Evolutionary conservation across 768 basidiomycete genomes (phyloP).

Genomic region (Pleurotus cornucopiae): DNA sequence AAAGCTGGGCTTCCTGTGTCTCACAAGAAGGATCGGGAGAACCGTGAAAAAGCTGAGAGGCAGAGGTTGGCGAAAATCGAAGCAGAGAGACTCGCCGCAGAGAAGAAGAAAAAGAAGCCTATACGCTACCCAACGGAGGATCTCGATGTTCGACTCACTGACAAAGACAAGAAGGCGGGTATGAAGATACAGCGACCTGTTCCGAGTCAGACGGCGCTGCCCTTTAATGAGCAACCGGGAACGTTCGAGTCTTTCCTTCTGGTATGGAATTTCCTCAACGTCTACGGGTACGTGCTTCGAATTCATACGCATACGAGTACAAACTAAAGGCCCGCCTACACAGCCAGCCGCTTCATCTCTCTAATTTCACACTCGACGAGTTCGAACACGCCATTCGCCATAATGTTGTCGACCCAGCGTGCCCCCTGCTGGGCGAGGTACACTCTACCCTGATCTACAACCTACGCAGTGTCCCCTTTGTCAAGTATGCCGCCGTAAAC

Average conservation of each 20-base stretch:
- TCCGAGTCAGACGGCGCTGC: slow-evolving; percentile 56
- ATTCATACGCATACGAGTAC: not conserved
- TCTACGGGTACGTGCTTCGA: slow-evolving; percentile 72
- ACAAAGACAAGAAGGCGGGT: slow-evolving; percentile 82
- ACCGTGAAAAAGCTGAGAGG: slow-evolving; percentile 64
- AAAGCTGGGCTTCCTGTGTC: slow-evolving; percentile 28
- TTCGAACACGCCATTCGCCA: slow-evolving; percentile 86
- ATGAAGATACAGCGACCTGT: slow-evolving; percentile 63
- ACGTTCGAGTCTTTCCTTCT: slow-evolving; percentile 84
- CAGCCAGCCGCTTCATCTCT: slow-evolving; percentile 85
- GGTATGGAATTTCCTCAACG: slow-evolving; percentile 91
- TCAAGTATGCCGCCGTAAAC: slow-evolving; percentile 69
- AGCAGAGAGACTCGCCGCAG: slow-evolving; percentile 64
- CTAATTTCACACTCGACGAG: slow-evolving; percentile 89
- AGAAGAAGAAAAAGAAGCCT: slow-evolving; percentile 87
- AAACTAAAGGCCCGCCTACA: slow-evolving; percentile 7
- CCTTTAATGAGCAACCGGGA: slow-evolving; percentile 61
- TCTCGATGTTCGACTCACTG: slow-evolving; percentile 73
- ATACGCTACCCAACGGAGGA: slow-evolving; percentile 93
- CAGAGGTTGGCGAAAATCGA: slow-evolving; percentile 65
- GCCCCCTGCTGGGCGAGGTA: slow-evolving; percentile 78
- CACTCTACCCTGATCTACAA: slow-evolving; percentile 89
- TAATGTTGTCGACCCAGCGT: slow-evolving; percentile 60
- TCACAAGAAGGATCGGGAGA: slow-evolving; percentile 68
- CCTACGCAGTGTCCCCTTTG: slow-evolving; percentile 76